Base-by-base conservation (phyloP, 176 grass and related monocot species). In the barley (Hordeum vulgare) region DNA sequence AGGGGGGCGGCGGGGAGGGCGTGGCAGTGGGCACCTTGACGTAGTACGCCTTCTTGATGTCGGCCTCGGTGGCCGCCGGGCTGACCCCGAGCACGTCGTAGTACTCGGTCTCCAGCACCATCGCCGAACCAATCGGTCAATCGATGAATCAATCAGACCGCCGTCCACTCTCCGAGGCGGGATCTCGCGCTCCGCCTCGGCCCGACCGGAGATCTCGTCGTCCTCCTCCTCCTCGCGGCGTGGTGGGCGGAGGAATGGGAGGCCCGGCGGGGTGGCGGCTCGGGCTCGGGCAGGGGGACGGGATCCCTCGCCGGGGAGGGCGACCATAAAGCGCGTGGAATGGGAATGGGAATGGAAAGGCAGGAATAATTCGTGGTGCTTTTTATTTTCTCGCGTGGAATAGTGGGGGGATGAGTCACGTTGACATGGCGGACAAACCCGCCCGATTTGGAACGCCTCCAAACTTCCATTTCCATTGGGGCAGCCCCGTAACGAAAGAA, bases 11-110 rank as follows among this genome's bases (percentile, higher is more conserved):
- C 31, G 12, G 42, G 56, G 5, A 4, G 31, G 31, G 53, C n/a
- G 61, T 25, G 24, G 29, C 15, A 51, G 47, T 24, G 18, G 18
- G 26, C 62, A 95, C 96, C 93, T 90, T 98, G 57, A 90, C 80
- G 88, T 98, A 95, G 87, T 98, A 98, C 0, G 93, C 96, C 79
- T 87, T 98, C 89, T 95, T 95, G 86, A 98, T 98, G 72, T 98
- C 96, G 12, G 83, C 80, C 77, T 98, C 93, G 25, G 90, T 90
- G 67, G 96, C 96, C 35, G 47, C 25, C 51, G 96, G 93, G 74
- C 70, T 93, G 12, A 98, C 87, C 57, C 85, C 96, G 60, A 98
- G 74, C 83, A 98, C 96, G 56, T 98, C 96, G 75, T 98, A 98
- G 89, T 98, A 98, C 53, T 78, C 85, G n/a, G 96, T 94, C 63